Percentiles rank a stretch among this genome's conserved stretches.
phyloP scores from a whole-genome alignment of 2,329 filamentous ascomycete species.

The Phyllosticta citrichinensis region DNA sequence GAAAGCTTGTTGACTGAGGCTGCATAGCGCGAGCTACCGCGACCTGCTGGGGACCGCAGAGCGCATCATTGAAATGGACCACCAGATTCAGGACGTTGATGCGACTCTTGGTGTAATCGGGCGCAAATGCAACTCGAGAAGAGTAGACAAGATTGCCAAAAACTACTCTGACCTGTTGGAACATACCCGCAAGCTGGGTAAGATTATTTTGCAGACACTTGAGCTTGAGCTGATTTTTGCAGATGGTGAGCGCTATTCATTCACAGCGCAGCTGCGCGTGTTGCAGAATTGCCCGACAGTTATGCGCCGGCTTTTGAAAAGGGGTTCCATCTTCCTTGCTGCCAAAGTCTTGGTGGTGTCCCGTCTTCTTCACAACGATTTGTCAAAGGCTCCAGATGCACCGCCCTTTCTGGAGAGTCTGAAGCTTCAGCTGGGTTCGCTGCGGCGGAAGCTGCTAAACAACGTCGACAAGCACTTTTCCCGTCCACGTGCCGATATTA shows the following conservation, averaged over 20 bases:
- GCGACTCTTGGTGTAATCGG: constrained; percentile 62
- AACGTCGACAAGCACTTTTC: constrained; percentile 48
- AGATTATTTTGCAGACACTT: constrained; percentile 13
- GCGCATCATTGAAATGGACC: constrained; percentile 83
- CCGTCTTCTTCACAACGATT: constrained; percentile 62
- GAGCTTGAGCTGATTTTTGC: constrained; percentile 4
- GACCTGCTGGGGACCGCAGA: constrained; percentile 87
- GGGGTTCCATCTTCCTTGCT: constrained; percentile 41
- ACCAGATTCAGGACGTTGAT: constrained; percentile 66
- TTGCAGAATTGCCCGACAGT: constrained; percentile 46
- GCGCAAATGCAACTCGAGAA: constrained; percentile 61
- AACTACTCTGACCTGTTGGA: constrained; percentile 45
- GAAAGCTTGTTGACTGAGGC: background rate
- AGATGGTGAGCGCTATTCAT: constrained; percentile 36
- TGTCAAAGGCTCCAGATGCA: constrained; percentile 44
- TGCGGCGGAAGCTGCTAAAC: constrained; percentile 56
- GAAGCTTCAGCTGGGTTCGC: constrained; percentile 51
- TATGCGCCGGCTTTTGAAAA: constrained; percentile 44
- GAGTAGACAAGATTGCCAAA: constrained; percentile 55
- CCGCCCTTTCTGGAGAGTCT: constrained; percentile 51
- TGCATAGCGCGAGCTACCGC: constrained; percentile 59
- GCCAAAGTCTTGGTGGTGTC: constrained; percentile 63
- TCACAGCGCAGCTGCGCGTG: constrained; percentile 48
- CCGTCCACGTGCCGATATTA: constrained; percentile 26
- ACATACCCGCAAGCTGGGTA: constrained; percentile 31